These are phyloP conservation scores for Colletotrichum sidae DNA, from an alignment of 2,329 filamentous ascomycete species.

Conservation along the genomic window DNA sequence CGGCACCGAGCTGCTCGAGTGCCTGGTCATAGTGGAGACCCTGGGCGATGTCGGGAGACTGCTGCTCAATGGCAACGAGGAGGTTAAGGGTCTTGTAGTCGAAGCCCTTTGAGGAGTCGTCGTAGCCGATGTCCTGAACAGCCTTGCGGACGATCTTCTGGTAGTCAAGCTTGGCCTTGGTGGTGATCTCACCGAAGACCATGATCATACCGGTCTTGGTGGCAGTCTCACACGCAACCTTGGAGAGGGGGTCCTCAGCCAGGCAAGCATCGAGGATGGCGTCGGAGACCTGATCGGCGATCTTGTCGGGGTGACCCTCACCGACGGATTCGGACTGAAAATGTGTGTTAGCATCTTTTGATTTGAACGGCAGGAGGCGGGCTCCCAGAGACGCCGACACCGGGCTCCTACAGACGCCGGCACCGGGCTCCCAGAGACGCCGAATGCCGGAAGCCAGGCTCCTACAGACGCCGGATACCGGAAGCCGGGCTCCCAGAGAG, in stretches of 20 bases:
- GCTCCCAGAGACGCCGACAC: too few species aligned
- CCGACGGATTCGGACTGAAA: conserved; percentile 84
- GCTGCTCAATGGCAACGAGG: conserved; percentile 98
- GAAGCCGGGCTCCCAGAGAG: too few species aligned
- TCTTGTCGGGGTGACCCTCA: conserved; percentile 96
- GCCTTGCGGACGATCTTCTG: conserved; percentile 94
- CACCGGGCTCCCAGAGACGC: not conserved
- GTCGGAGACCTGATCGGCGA: conserved; percentile 98
- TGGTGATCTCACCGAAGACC: conserved; percentile 99
- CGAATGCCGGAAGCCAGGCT: not conserved
- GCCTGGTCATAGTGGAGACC: conserved; percentile 98
- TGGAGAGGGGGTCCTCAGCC: conserved; percentile 93
- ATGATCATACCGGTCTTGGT: conserved; percentile 99
- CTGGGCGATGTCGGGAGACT: conserved; percentile 98
- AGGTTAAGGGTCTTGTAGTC: conserved; percentile 99
- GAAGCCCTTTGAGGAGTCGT: conserved; percentile 96
- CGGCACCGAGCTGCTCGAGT: conserved; percentile 96
- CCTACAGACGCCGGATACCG: not conserved
- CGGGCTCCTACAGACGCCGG: too few species aligned
- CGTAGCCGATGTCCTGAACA: conserved; percentile 99
- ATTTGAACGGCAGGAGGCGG: too few species aligned
- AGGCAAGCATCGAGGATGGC: conserved; percentile 98
- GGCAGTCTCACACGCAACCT: conserved; percentile 98
- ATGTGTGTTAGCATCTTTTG: conserved; percentile 38
- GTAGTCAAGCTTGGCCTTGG: conserved; percentile 96